Percentiles rank a stretch among this genome's conserved stretches.
Conservation (phyloP, 2,329 filamentous ascomycete genomes). For the Dactylonectria estremocensis region DNA sequence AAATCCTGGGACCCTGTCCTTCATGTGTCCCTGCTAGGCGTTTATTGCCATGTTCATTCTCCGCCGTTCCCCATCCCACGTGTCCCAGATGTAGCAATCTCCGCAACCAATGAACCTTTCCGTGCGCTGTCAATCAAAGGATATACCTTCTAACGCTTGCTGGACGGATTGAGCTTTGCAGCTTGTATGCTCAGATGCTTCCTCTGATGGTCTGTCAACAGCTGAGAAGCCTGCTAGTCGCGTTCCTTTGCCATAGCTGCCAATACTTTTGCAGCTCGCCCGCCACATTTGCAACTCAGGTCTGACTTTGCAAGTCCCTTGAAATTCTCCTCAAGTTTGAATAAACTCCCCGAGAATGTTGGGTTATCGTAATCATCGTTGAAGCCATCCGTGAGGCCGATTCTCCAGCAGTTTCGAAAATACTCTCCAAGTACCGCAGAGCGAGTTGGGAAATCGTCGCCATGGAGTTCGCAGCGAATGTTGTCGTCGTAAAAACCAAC, state of each 20-base stretch:
- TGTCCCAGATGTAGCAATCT: too few relatives aligned
- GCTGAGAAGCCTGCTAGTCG: not conserved
- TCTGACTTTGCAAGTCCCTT: not conserved
- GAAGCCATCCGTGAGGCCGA: not conserved
- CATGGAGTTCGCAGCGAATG: too few relatives aligned
- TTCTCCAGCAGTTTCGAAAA: not conserved
- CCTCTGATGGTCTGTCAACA: not conserved
- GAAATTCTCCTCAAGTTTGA: not conserved
- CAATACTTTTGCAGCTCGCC: not conserved
- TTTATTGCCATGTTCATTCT: too few relatives aligned
- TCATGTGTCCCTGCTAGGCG: too few relatives aligned
- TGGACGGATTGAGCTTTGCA: not conserved
- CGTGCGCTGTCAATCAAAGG: too few relatives aligned
- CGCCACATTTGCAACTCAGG: not conserved
- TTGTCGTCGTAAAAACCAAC: too few relatives aligned
- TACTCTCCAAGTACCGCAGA: not conserved
- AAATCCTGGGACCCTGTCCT: too few relatives aligned
- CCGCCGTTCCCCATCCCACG: too few relatives aligned
- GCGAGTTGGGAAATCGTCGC: too few relatives aligned
- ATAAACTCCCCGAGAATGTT: not conserved
- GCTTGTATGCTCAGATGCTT: not conserved
- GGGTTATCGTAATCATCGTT: too few relatives aligned
- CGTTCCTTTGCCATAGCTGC: not conserved
- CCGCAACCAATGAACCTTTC: too few relatives aligned
- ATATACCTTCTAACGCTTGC: too few relatives aligned